These are phyloP conservation scores for Geotrichum restrictum DNA, from an alignment of 1,139 yeast genomes.

Conservation along the genomic window DNA sequence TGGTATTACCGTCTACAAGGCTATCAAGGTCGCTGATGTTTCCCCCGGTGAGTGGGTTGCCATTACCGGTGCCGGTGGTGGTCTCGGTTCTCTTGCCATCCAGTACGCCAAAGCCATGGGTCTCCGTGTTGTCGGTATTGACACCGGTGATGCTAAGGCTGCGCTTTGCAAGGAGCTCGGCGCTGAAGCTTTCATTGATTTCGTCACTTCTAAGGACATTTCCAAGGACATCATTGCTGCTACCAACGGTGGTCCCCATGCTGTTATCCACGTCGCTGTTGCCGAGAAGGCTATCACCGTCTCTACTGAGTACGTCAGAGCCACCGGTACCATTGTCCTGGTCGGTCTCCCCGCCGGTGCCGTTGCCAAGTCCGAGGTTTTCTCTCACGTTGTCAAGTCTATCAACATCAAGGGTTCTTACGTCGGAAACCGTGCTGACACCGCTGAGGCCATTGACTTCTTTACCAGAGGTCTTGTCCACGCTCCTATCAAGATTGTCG, in stretches of 20 bases:
- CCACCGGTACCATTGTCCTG: constrained; percentile 62
- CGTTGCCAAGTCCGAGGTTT: constrained; percentile 52
- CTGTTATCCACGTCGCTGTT: constrained; percentile 64
- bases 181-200: constrained; percentile 61
- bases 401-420: constrained; percentile 58
- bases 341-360: constrained; percentile 70
- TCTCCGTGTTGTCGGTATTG: constrained; percentile 59
- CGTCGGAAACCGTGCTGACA: constrained; percentile 66
- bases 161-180: constrained; percentile 50
- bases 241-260: constrained; percentile 66
- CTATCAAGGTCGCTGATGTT: constrained; percentile 57
- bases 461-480: constrained; percentile 56
- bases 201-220: constrained; percentile 42
- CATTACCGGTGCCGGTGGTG: constrained; percentile 70
- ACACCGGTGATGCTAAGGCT: constrained; percentile 59
- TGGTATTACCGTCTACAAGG: constrained; percentile 69
- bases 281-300: constrained; percentile 60
- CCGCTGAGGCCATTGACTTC: constrained; percentile 63
- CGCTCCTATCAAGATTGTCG: constrained; percentile 58
- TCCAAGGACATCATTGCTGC: constrained; percentile 47
- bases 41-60: constrained; percentile 66
- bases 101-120: constrained; percentile 73
- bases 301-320: constrained; percentile 59
- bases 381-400: constrained; percentile 54
- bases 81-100: constrained; percentile 64